Evolutionary conservation across 208 protist species (phyloP).

Genomic region (Willaertia magna): DNA sequence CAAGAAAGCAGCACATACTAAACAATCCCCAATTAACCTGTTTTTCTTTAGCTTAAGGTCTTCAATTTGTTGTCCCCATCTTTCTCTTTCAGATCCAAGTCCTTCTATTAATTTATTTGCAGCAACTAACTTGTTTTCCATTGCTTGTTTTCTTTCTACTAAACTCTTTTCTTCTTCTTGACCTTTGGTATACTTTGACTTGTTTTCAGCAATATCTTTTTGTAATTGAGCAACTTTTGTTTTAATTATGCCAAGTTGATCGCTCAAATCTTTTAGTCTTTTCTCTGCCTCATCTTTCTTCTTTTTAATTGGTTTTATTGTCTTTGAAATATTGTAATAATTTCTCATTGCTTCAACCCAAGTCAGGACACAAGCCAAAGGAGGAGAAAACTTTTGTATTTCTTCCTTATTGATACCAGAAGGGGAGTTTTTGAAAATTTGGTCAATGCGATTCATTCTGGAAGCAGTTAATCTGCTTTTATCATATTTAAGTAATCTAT

Average conservation of each 20-base stretch:
- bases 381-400: not conserved
- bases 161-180: constrained; percentile 75
- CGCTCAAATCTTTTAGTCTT: constrained; percentile 54
- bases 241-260: constrained; percentile 78
- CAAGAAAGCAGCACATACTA: constrained; percentile 87
- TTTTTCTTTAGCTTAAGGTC: constrained; percentile 59
- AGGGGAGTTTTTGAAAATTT: not conserved
- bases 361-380: constrained; percentile 63
- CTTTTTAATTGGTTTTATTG: constrained; percentile 88
- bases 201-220: constrained; percentile 39
- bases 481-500: constrained; percentile 39
- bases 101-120: constrained; percentile 88
- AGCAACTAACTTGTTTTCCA: constrained; percentile 82
- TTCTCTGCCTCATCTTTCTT: constrained; percentile 68
- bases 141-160: constrained; percentile 71
- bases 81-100: constrained; percentile 83
- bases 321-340: constrained; percentile 91
- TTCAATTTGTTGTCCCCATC: constrained; percentile 86
- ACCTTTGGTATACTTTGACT: constrained; percentile 62
- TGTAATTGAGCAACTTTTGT: constrained; percentile 69
- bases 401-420: not conserved
- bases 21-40: constrained; percentile 89
- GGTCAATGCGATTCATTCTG: not conserved
- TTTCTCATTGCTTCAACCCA: constrained; percentile 93
- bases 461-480: constrained; percentile 26